These are phyloP conservation scores for Rostrohypoxylon terebratum DNA, from an alignment of 495 filamentous ascomycete genomes.

Conservation along the genomic window DNA sequence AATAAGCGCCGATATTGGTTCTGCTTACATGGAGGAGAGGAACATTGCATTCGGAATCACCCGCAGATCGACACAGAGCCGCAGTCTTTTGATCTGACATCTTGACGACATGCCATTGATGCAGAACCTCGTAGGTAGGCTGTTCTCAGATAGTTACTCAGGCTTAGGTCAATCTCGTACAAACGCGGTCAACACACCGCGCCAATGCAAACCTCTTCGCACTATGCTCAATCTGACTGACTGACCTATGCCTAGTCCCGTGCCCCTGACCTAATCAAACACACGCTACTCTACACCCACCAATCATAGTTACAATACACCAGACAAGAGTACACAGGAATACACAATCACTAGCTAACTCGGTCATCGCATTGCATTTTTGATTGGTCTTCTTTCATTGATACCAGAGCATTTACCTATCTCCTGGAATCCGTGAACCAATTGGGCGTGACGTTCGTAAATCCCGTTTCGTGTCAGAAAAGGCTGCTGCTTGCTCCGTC, in stretches of 20 bases:
- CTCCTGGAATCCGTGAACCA: constrained; percentile 46
- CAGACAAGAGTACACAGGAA: neutral
- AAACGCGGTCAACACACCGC: neutral
- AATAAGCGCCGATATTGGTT: neutral
- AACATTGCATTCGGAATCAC: neutral
- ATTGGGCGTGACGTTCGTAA: constrained; percentile 52
- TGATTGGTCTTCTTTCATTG: constrained; percentile 48
- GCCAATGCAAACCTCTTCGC: neutral
- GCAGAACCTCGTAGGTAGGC: neutral
- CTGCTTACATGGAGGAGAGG: neutral
- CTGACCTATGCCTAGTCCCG: neutral
- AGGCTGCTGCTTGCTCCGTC: constrained; percentile 21
- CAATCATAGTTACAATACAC: neutral
- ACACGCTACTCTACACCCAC: neutral
- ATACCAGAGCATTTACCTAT: constrained; percentile 42
- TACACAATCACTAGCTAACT: constrained; percentile 8
- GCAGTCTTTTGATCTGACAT: neutral
- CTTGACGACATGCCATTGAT: neutral
- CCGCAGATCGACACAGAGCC: constrained; percentile 1
- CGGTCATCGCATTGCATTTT: constrained; percentile 22
- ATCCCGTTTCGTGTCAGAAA: constrained; percentile 41
- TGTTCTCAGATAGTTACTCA: neutral
- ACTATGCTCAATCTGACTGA: neutral
- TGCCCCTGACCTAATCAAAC: neutral
- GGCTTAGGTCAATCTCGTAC: neutral